Evolutionary conservation across 2,329 filamentous ascomycete genomes (phyloP).

Genomic region (Pseudocercospora ulei): DNA sequence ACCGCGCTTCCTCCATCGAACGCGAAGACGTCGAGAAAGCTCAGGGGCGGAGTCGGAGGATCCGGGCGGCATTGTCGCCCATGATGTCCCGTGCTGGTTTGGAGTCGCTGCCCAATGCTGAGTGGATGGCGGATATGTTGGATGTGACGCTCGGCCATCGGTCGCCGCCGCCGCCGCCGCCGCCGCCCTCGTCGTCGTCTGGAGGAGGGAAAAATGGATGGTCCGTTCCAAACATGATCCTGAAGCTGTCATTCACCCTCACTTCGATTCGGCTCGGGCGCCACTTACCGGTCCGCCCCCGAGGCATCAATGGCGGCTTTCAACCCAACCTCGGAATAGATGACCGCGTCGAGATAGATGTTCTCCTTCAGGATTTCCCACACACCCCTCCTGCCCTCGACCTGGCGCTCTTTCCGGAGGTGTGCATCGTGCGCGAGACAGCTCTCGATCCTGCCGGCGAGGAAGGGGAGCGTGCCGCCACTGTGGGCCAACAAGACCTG

Average conservation of each 20-base stretch:
- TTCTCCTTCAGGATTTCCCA: constrained; percentile 63
- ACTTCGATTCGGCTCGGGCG: too few relatives aligned
- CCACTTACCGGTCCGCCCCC: constrained; percentile 53
- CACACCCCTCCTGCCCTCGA: constrained; percentile 47
- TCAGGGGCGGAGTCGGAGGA: constrained; percentile 43
- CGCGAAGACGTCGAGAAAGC: too few relatives aligned
- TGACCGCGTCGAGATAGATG: constrained; percentile 77
- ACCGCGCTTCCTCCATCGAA: too few relatives aligned
- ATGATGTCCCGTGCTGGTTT: constrained; percentile 46
- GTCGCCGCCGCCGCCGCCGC: too few relatives aligned
- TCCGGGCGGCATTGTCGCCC: constrained; percentile 50
- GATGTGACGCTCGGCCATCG: constrained; percentile 61
- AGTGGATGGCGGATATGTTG: constrained; percentile 49
- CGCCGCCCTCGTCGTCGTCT: constrained; percentile 46
- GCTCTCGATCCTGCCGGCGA: constrained; percentile 79
- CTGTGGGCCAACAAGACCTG: constrained; percentile 76
- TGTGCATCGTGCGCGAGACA: constrained; percentile 76
- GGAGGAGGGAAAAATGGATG: constrained; percentile 79
- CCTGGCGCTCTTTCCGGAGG: constrained; percentile 52
- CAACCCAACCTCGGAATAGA: constrained; percentile 66
- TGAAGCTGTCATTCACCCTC: constrained; percentile 6
- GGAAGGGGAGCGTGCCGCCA: constrained; percentile 77
- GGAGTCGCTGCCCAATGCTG: constrained; percentile 43
- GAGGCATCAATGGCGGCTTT: constrained; percentile 59
- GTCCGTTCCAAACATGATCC: constrained; percentile 51